A percentile compares a stretch with the other conserved stretches of the same genome.
These are phyloP conservation scores for Neonectria coccinea DNA, from an alignment of 2,329 filamentous ascomycete genomes.

Conservation along the genomic window DNA sequence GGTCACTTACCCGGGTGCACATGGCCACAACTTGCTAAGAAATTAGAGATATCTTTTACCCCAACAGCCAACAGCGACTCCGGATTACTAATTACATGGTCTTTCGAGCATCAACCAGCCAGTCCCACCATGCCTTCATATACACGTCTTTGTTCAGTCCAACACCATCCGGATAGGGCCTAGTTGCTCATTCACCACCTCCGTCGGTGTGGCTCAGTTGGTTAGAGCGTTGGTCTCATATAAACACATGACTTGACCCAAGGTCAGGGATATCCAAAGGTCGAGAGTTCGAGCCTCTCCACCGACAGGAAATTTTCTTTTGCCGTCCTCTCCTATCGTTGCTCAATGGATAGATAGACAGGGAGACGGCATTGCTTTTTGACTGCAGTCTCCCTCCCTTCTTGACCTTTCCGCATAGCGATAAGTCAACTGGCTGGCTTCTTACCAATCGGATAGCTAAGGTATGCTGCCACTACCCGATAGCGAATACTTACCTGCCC, in stretches of 20 bases:
- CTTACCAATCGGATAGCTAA: too few species aligned
- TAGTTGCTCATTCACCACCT: constrained; percentile 6
- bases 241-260: constrained; percentile 36
- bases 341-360: neutral
- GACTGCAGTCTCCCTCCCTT: neutral
- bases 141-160: neutral
- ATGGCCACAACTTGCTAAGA: neutral
- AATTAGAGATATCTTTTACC: neutral
- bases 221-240: constrained; percentile 49
- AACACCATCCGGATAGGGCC: constrained; percentile 30
- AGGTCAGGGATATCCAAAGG: constrained; percentile 45
- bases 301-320: constrained; percentile 35
- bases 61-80: neutral
- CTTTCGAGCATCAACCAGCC: neutral
- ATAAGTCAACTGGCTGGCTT: neutral
- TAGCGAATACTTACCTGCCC: too few species aligned
- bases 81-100: neutral
- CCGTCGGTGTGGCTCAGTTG: constrained; percentile 47
- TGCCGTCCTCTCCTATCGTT: neutral
- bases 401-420: neutral
- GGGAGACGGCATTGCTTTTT: neutral
- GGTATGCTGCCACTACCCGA: too few species aligned
- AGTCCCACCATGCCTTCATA: constrained; percentile 2
- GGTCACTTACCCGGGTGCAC: neutral
- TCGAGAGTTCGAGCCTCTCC: constrained; percentile 48